Conservation (phyloP, 805 yeast genomes). For the Candida lessepsii region DNA sequence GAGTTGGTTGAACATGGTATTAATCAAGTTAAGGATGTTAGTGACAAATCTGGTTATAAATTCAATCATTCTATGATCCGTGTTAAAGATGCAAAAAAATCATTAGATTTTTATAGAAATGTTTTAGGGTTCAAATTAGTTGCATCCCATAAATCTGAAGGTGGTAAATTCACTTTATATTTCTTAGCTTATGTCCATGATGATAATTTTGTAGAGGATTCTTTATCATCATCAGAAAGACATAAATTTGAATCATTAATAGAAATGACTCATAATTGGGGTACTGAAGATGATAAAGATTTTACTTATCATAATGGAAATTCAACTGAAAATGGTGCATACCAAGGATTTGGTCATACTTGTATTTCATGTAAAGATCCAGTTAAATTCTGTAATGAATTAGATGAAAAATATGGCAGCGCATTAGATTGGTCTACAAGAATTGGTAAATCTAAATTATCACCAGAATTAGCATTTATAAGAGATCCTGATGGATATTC, state of each 20-base stretch:
- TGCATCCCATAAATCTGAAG: slow-evolving; percentile 53
- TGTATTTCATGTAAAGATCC: slow-evolving; percentile 71
- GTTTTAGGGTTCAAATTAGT: slow-evolving; percentile 79
- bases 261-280: slow-evolving; percentile 95
- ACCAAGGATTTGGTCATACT: slow-evolving; percentile 85
- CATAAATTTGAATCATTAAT: slow-evolving; percentile 60
- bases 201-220: slow-evolving; percentile 41
- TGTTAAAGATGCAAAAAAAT: slow-evolving; percentile 75
- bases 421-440: slow-evolving; percentile 55
- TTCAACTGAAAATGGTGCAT: slow-evolving; percentile 48
- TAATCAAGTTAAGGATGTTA: slow-evolving; percentile 37
- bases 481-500: slow-evolving; percentile 91
- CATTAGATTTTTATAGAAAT: slow-evolving; percentile 75
- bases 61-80: slow-evolving; percentile 93
- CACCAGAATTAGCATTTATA: slow-evolving; percentile 62
- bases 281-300: slow-evolving; percentile 76
- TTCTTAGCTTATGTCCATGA: slow-evolving; percentile 73
- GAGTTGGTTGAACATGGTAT: slow-evolving; percentile 70
- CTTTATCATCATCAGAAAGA: slow-evolving; percentile 16
- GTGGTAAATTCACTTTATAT: slow-evolving; percentile 80
- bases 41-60: slow-evolving; percentile 43
- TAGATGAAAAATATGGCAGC: slow-evolving; percentile 44
- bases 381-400: slow-evolving; percentile 50
- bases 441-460: slow-evolving; percentile 54
- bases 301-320: slow-evolving; percentile 86